Evolutionary conservation across 176 grass and related monocot genomes (phyloP).

Genomic region (Musa troglodytarum): DNA sequence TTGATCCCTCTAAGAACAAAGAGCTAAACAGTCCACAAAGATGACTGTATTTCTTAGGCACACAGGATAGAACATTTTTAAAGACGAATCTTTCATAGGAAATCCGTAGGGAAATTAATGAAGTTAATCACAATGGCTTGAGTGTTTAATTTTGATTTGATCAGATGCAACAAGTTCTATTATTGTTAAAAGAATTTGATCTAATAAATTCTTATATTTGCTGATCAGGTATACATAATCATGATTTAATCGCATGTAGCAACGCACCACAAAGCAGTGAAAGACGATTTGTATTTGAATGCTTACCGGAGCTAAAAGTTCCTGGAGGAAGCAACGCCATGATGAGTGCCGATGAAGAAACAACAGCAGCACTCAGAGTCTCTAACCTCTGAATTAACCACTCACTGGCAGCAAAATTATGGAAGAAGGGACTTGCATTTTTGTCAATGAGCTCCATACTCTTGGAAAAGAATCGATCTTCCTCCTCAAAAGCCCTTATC

Average conservation of each 20-base stretch:
- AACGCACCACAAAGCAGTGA: neutral
- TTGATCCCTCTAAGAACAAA: too few relatives aligned
- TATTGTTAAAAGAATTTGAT: neutral
- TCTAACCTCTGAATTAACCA: constrained; percentile 84
- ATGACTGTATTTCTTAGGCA: neutral
- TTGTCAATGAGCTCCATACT: constrained; percentile 66
- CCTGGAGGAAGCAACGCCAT: constrained; percentile 72
- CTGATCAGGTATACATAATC: neutral
- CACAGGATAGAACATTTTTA: neutral
- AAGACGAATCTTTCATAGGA: neutral
- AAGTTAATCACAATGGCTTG: too few relatives aligned
- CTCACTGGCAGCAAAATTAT: constrained; percentile 74
- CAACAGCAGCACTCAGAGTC: constrained; percentile 57
- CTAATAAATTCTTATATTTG: neutral
- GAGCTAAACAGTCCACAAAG: too few relatives aligned
- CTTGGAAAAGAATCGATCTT: constrained; percentile 76
- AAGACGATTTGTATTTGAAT: neutral
- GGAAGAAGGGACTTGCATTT: constrained; percentile 75
- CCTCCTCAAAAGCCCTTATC: constrained; percentile 74
- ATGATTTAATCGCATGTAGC: neutral
- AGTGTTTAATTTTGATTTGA: too few relatives aligned
- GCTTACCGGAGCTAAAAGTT: constrained; percentile 73
- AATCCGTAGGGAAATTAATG: too few relatives aligned
- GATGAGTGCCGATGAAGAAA: constrained; percentile 69
- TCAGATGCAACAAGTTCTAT: neutral